Evolutionary conservation across 306 rosid species (phyloP).

Genomic region (Prunus padus): DNA sequence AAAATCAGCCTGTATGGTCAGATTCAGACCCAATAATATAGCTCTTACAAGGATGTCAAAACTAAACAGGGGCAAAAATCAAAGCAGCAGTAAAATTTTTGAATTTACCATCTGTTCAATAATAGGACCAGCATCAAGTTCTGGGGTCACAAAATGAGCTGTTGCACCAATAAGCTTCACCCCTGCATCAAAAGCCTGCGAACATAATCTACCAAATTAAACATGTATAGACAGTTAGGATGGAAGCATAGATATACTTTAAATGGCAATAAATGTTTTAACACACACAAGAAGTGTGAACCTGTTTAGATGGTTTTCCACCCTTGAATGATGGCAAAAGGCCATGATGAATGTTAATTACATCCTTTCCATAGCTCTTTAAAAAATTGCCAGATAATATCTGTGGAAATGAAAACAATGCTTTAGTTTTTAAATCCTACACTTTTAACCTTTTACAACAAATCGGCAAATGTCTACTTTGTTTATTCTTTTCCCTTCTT

Average conservation of each 20-base stretch:
- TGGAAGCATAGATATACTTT: conserved; percentile 26
- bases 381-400: conserved; percentile 74
- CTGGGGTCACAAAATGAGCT: conserved; percentile 92
- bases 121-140: conserved; percentile 87
- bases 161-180: conserved; percentile 98
- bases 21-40: conserved; percentile 11
- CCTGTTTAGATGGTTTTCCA: conserved; percentile 87
- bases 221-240: conserved; percentile 30
- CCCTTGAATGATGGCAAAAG: conserved; percentile 97
- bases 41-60: conserved; percentile 17
- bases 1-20: conserved; percentile 1
- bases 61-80: conserved; percentile 3
- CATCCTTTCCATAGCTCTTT: conserved; percentile 70
- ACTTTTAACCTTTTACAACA: background rate
- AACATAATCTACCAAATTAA: conserved; percentile 48
- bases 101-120: conserved; percentile 89
- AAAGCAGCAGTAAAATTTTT: conserved; percentile 14
- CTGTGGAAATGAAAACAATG: conserved; percentile 46
- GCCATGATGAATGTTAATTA: conserved; percentile 97
- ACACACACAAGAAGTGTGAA: conserved; percentile 24
- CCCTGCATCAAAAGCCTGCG: conserved; percentile 97
- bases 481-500: background rate
- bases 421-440: conserved; percentile 9
- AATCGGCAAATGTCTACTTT: background rate
- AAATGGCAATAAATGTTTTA: conserved; percentile 14